Percentiles rank a stretch among this genome's conserved stretches.
Evolutionary conservation across 2,329 filamentous ascomycete genomes (phyloP).

Genomic region (Fusarium chlamydosporum): DNA sequence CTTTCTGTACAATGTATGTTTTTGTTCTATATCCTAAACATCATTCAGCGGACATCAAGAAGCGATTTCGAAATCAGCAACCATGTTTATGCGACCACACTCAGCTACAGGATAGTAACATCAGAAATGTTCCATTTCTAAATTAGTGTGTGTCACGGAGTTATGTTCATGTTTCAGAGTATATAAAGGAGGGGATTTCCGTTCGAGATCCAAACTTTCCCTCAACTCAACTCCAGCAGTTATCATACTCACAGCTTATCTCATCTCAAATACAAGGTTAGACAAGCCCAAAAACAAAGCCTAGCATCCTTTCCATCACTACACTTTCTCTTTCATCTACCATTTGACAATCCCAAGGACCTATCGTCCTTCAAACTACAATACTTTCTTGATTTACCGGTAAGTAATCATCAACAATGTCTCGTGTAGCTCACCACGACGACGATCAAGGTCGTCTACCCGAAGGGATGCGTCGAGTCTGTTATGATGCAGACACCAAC

Average conservation of each 20-base stretch:
- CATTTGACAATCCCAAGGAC: too few relatives aligned
- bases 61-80: too few relatives aligned
- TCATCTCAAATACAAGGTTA: background rate
- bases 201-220: background rate
- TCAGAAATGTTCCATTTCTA: background rate
- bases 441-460: background rate
- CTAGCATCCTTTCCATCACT: too few relatives aligned
- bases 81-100: background rate
- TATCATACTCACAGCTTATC: background rate
- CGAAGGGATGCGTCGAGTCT: background rate
- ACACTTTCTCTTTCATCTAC: too few relatives aligned
- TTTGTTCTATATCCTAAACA: too few relatives aligned
- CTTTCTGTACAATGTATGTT: too few relatives aligned
- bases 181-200: background rate
- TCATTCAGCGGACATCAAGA: too few relatives aligned
- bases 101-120: background rate
- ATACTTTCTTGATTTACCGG: background rate
- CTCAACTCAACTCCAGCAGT: background rate
- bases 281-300: background rate
- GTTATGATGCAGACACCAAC: background rate
- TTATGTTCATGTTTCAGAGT: background rate
- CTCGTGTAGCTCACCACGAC: background rate
- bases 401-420: background rate
- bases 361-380: too few relatives aligned
- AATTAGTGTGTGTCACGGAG: background rate